phyloP scores from a whole-genome alignment of 2,329 filamentous ascomycete species.

The Aureobasidium pullulans region DNA sequence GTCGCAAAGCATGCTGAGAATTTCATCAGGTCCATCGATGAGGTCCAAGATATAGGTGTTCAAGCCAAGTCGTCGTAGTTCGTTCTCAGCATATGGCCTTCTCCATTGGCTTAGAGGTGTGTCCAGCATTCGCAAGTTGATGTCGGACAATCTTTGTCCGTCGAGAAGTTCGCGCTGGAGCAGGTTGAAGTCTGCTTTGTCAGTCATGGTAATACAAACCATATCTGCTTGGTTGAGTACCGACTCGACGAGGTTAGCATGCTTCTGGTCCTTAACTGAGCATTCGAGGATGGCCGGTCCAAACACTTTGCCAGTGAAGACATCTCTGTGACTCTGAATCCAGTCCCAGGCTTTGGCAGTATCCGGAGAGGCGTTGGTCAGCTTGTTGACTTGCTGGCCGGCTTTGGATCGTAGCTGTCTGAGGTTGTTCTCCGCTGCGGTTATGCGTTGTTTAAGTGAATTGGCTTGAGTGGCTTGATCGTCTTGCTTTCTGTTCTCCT shows the following conservation, averaged over 20 bases:
- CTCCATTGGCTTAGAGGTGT: constrained; percentile 49
- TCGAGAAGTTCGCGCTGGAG: constrained; percentile 60
- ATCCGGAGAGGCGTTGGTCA: constrained; percentile 55
- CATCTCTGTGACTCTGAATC: constrained; percentile 62
- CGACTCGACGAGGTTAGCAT: constrained; percentile 55
- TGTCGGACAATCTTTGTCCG: constrained; percentile 57
- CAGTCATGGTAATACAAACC: constrained; percentile 66
- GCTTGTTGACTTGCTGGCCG: constrained; percentile 63
- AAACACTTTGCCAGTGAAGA: constrained; percentile 70
- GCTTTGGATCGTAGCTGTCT: constrained; percentile 61
- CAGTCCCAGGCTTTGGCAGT: constrained; percentile 69
- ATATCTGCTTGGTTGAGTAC: constrained; percentile 48
- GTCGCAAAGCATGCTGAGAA: constrained; percentile 81
- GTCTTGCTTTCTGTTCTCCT: constrained; percentile 20
- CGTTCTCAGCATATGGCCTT: constrained; percentile 47
- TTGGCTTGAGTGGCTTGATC: constrained; percentile 24
- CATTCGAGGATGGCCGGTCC: constrained; percentile 76
- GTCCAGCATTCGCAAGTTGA: constrained; percentile 61
- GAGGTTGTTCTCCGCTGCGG: constrained; percentile 43
- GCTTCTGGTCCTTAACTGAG: constrained; percentile 65
- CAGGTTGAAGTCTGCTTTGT: constrained; percentile 63
- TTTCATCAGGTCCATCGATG: constrained; percentile 70
- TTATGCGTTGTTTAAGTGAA: constrained; percentile 31
- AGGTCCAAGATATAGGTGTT: constrained; percentile 75
- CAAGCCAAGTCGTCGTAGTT: constrained; percentile 56